Base-by-base conservation (phyloP, 371 early-diverging fungal genomes). In the Smittium mucronatum region DNA sequence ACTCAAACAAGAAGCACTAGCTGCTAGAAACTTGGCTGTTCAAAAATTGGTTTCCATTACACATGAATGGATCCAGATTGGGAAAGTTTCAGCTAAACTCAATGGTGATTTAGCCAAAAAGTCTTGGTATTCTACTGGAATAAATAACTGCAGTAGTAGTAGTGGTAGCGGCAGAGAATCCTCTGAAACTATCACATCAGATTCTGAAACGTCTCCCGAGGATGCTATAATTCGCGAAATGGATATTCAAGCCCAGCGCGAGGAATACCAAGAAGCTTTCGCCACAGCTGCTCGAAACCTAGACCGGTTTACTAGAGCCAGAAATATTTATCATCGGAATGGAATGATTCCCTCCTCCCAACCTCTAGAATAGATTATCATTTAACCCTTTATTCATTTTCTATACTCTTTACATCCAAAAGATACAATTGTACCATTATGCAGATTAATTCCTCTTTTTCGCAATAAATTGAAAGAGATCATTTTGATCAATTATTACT, bases 321-420 rank as follows among this genome's bases (percentile, higher is more conserved):
- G 75, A 35, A 58, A 74, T 63, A 64, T 75, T 32, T 80, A 80
- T 72, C 70, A 58, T 0, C 59, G 80, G 11, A 61, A 79, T 0
- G 80, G 79, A 30, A 74, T 75, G 0, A 67, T 78, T 1, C 97
- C 96, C 70, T 94, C 92, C n/a, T n/a, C n/a, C n/a, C n/a, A n/a
- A n/a, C n/a, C n/a, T n/a, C n/a, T n/a, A n/a, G n/a, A n/a, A n/a
- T n/a, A n/a, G n/a, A n/a, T n/a, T n/a, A n/a, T n/a, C n/a, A n/a
- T n/a, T n/a, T n/a, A n/a, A n/a, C n/a, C n/a, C n/a, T n/a, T n/a
- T n/a, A n/a, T n/a, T n/a, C n/a, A n/a, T n/a, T n/a, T n/a, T n/a
- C n/a, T n/a, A n/a, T n/a, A n/a, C n/a, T n/a, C n/a, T n/a, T n/a
- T n/a, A n/a, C n/a, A n/a, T n/a, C n/a, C n/a, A n/a, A n/a, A n/a